Conservation (phyloP, 2,329 filamentous ascomycete genomes). For the Colletotrichum tabaci region DNA sequence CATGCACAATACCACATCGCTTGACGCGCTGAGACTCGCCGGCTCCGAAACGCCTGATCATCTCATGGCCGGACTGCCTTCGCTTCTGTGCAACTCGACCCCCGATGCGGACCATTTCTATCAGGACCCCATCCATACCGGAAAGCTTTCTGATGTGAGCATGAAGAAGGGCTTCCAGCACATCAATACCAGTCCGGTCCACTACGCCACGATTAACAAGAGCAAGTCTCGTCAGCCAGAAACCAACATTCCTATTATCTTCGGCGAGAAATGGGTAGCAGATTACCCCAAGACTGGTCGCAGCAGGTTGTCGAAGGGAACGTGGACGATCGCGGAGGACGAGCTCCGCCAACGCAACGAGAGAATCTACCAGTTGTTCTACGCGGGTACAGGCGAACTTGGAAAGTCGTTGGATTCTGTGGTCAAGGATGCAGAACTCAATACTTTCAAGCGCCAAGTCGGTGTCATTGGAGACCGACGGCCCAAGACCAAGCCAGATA, state of each 20-base stretch:
- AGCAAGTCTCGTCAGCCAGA: neutral
- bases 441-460: constrained; percentile 49
- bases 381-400: constrained; percentile 55
- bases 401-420: constrained; percentile 51
- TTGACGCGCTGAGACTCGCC: constrained; percentile 5
- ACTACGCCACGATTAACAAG: neutral
- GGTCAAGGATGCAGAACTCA: constrained; percentile 50
- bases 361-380: constrained; percentile 55
- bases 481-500: constrained; percentile 46
- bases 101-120: constrained; percentile 7
- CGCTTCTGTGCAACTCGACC: constrained; percentile 12
- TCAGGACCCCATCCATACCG: constrained; percentile 13
- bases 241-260: neutral
- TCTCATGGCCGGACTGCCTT: constrained; percentile 1
- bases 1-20: constrained; percentile 39
- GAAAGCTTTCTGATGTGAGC: constrained; percentile 18
- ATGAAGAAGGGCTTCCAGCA: constrained; percentile 4
- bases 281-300: constrained; percentile 38
- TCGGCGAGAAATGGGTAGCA: constrained; percentile 46
- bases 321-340: constrained; percentile 45
- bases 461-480: constrained; percentile 58
- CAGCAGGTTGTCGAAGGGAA: constrained; percentile 41
- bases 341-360: constrained; percentile 47
- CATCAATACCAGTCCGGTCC: neutral
- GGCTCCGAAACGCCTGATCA: constrained; percentile 26